Percentiles rank a stretch among this genome's conserved stretches.
phyloP scores from a whole-genome alignment of 257 asterid species.

The Forsythia viridissima region DNA sequence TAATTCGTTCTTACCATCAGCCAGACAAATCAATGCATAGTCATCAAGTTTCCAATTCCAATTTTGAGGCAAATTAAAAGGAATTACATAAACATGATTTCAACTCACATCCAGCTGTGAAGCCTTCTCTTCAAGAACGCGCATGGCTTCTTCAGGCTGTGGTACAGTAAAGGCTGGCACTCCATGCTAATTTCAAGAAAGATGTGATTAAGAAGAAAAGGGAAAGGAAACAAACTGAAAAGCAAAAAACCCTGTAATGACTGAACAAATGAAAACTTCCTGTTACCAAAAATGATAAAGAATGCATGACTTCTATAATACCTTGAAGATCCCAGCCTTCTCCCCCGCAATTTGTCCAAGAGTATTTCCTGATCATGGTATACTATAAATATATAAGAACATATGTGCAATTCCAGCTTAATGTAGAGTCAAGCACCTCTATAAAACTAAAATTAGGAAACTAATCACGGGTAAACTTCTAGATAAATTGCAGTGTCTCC shows the following conservation, averaged over 20 bases:
- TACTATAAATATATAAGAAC: slow-evolving; percentile 21
- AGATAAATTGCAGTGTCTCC: not conserved
- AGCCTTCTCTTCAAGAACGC: slow-evolving; percentile 62
- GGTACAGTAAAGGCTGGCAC: slow-evolving; percentile 69
- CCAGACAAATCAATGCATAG: slow-evolving; percentile 1
- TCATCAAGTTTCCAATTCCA: slow-evolving; percentile 15
- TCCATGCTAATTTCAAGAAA: slow-evolving; percentile 39
- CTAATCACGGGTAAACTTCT: not conserved
- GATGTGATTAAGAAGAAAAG: slow-evolving; percentile 10
- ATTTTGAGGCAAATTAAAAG: slow-evolving; percentile 10
- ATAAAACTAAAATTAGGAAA: slow-evolving; percentile 6
- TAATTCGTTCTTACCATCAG: slow-evolving; percentile 15
- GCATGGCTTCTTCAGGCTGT: slow-evolving; percentile 79
- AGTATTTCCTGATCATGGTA: slow-evolving; percentile 70
- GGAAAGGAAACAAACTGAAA: slow-evolving; percentile 8
- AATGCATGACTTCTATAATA: slow-evolving; percentile 27
- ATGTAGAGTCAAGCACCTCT: slow-evolving; percentile 1
- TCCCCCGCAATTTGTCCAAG: slow-evolving; percentile 98
- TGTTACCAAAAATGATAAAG: slow-evolving; percentile 14
- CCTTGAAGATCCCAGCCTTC: slow-evolving; percentile 98
- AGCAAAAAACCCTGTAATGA: not conserved
- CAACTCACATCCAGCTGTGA: slow-evolving; percentile 55
- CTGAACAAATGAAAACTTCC: slow-evolving; percentile 4
- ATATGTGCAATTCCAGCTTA: slow-evolving; percentile 2
- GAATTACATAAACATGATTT: slow-evolving; percentile 3